phyloP scores from a whole-genome alignment of 441 rosid genomes.

The Adansonia rubrostipa region DNA sequence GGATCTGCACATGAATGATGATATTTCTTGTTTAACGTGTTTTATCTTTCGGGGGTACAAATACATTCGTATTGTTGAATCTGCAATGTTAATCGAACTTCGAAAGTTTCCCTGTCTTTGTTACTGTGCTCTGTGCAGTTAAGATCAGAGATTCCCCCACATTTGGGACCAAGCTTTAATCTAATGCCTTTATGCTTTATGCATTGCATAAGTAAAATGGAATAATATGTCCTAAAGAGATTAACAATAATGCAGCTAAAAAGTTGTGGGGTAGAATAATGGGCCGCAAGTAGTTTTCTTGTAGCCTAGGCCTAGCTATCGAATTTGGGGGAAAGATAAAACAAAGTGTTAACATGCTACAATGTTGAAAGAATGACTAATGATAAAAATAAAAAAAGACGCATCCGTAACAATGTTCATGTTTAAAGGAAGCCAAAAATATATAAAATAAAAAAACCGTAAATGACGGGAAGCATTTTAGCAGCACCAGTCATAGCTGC shows the following conservation, averaged over 20 bases:
- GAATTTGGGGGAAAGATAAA: no score
- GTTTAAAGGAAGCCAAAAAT: no score
- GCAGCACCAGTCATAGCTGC: no score
- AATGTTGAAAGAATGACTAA: no score
- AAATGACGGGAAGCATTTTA: no score
- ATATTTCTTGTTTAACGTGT: neutral
- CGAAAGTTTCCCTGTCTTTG: neutral
- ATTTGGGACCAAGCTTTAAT: neutral
- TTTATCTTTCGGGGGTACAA: slow-evolving; percentile 5
- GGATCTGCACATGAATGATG: neutral
- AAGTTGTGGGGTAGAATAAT: neutral
- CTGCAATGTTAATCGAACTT: slow-evolving; percentile 9
- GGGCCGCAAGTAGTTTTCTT: neutral
- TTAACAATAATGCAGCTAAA: neutral
- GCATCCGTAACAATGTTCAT: no score
- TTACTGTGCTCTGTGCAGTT: neutral
- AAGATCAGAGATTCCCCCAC: neutral
- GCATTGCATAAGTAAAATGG: no score
- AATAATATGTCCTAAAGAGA: neutral
- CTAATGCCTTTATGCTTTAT: no score
- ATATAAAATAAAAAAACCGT: no score
- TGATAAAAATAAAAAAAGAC: no score
- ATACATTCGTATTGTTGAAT: neutral
- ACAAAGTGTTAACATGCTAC: no score
- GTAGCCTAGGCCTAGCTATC: neutral